A percentile compares a stretch with the other conserved stretches of the same genome.
phyloP scores from a whole-genome alignment of 345 rosid genomes.

The Citrus trifoliata region DNA sequence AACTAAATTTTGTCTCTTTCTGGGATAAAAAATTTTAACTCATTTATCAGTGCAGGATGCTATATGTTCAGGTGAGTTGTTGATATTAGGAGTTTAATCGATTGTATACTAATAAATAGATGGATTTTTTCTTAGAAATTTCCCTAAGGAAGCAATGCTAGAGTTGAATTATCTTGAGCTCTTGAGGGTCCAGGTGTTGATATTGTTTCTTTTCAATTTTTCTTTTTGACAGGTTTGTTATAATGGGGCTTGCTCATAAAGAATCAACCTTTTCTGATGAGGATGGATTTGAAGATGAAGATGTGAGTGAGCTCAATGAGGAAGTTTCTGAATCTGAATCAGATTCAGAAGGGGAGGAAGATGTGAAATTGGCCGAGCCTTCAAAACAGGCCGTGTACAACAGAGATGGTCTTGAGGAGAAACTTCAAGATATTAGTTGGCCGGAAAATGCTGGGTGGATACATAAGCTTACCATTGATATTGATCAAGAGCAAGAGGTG shows the following conservation, averaged over 20 bases:
- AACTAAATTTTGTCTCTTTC: neutral
- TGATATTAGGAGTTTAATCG: neutral
- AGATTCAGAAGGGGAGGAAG: slow-evolving; percentile 57
- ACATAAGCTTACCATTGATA: slow-evolving; percentile 58
- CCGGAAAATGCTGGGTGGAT: slow-evolving; percentile 67
- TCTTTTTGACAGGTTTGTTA: neutral
- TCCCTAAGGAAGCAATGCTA: neutral
- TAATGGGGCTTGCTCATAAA: neutral
- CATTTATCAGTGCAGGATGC: neutral
- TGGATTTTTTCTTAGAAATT: neutral
- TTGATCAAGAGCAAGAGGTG: slow-evolving; percentile 64
- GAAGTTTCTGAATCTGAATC: slow-evolving; percentile 42
- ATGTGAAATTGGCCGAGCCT: slow-evolving; percentile 55
- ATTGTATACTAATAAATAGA: neutral
- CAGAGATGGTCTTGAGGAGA: slow-evolving; percentile 64
- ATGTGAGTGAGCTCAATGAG: slow-evolving; percentile 33
- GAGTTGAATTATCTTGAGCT: neutral
- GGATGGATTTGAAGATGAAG: slow-evolving; percentile 38
- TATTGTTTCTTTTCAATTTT: neutral
- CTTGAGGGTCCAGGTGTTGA: neutral
- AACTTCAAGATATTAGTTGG: slow-evolving; percentile 81
- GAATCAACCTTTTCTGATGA: slow-evolving; percentile 19
- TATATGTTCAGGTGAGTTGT: neutral
- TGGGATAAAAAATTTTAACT: neutral
- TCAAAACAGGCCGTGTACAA: slow-evolving; percentile 55